Percentiles rank a stretch among this genome's conserved stretches.
Conservation (phyloP, 495 filamentous ascomycete species). For the Penicillium lagena region DNA sequence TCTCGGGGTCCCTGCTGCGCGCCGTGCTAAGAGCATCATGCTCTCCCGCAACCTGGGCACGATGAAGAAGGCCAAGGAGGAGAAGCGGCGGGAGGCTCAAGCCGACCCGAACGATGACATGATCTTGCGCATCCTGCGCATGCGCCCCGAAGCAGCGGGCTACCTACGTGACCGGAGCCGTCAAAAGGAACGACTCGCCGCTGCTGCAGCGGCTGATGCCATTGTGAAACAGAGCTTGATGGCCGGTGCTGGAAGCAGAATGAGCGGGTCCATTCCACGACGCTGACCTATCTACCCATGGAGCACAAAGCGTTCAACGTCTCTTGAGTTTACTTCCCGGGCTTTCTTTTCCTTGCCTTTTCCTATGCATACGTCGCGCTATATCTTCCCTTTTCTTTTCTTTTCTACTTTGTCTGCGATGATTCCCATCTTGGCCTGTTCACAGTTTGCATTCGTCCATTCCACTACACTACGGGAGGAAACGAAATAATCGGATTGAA, state of each 20-base stretch:
- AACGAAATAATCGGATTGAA: not conserved
- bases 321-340: not conserved
- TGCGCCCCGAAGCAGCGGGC: slow-evolving; percentile 87
- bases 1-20: slow-evolving; percentile 61
- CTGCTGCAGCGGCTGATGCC: slow-evolving; percentile 82
- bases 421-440: slow-evolving; percentile 9
- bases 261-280: slow-evolving; percentile 49
- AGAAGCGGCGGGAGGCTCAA: slow-evolving; percentile 90
- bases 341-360: not conserved
- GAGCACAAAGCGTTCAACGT: too few relatives aligned
- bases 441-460: too few relatives aligned
- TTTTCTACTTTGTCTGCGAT: not conserved
- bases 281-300: slow-evolving; percentile 11
- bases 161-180: slow-evolving; percentile 88
- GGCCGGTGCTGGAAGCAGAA: slow-evolving; percentile 57
- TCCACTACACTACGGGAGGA: not conserved
- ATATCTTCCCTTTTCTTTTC: not conserved
- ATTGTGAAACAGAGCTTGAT: slow-evolving; percentile 91
- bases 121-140: slow-evolving; percentile 91
- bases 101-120: slow-evolving; percentile 98
- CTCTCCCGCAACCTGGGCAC: slow-evolving; percentile 91
- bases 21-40: slow-evolving; percentile 90
- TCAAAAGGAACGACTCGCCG: slow-evolving; percentile 89
- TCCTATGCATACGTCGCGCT: not conserved
- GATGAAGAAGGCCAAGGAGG: slow-evolving; percentile 91